Evolutionary conservation across 2,329 filamentous ascomycete genomes (phyloP), one percentile per base, ranked within the genome.

Genomic region (Cercospora janseana): DNA sequence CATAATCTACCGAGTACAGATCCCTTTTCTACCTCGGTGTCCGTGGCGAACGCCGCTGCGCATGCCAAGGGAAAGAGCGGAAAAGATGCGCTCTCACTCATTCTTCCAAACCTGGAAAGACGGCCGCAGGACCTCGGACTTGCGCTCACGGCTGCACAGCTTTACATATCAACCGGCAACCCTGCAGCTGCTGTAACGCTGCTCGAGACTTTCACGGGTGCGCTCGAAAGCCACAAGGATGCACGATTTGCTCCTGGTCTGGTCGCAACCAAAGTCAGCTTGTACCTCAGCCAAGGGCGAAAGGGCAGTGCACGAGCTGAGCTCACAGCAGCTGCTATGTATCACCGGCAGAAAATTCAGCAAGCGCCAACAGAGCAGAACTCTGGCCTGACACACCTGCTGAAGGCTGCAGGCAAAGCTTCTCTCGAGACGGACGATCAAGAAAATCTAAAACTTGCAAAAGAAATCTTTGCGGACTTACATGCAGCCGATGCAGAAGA

Each of bases 191-290:
- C 92, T 4, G 80, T 90, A 27, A 75, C 78, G n/a, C 75, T 88
- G 4, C 75, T 96, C 2, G 86, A 95, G 65, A 74, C 79, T 1
- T 91, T 93, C 65, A 79, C 95, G 48, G 79, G 79, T 55, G 79
- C 79, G 7, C 76, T 95, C 1, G 87, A 92, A 40, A 75, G 79
- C 12, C 77, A 85, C 51, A 75, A 82, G 49, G 83, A 90, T 60
- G 80, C 86, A 20, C 85, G 91, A 8, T 93, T 85, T 67, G 85
- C 88, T 20, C 92, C 93, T 0, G 92, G 92, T 2, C 75, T 98
- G 1, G 79, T 97, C 21, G 89, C 88, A 0, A 76, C 92, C 1
- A 76, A 87, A 3, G 85, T 95, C 7, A 83, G 87, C 2, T 76
- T 98, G 0, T 93, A 95, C 70, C 81, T 82, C 60, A 74, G 78